Percentiles rank a stretch among this genome's conserved stretches.
These are phyloP conservation scores for Syzygium malaccense DNA, from an alignment of 441 rosid genomes.

Conservation along the genomic window DNA sequence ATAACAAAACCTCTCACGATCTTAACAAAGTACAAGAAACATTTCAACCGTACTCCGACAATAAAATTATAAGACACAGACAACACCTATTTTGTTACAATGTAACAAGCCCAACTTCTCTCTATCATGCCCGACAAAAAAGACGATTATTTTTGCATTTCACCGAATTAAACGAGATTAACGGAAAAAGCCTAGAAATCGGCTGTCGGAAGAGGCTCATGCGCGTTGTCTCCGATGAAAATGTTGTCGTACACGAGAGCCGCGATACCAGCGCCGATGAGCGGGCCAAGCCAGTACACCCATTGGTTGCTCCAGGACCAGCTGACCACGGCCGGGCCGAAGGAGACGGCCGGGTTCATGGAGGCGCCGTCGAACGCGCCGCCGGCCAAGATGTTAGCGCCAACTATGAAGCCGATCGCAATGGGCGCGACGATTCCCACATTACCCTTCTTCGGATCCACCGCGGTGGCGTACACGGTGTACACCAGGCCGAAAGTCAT, in stretches of 20 bases:
- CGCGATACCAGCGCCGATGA: conserved; percentile 56
- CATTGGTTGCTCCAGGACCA: conserved; percentile 65
- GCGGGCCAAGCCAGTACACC: conserved; percentile 69
- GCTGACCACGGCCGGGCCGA: conserved; percentile 69
- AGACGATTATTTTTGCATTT: neutral
- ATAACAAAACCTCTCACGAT: neutral
- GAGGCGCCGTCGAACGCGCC: conserved; percentile 66
- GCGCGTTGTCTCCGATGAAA: conserved; percentile 29
- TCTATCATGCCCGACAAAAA: neutral
- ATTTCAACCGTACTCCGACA: neutral
- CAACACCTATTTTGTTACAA: neutral
- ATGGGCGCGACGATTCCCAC: conserved; percentile 50
- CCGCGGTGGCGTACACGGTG: conserved; percentile 59
- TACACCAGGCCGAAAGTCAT: conserved; percentile 72
- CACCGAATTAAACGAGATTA: neutral
- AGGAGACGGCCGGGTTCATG: conserved; percentile 66
- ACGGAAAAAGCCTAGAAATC: conserved; percentile 29
- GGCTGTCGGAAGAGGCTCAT: conserved; percentile 38
- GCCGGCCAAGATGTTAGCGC: conserved; percentile 61
- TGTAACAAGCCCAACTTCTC: neutral
- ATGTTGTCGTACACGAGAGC: conserved; percentile 48
- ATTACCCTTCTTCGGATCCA: conserved; percentile 54
- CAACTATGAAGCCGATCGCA: conserved; percentile 61
- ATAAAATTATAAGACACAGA: neutral
- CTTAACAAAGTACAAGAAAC: neutral